Percentiles rank a stretch among this genome's conserved stretches.
Evolutionary conservation across 2,329 filamentous ascomycete species (phyloP).

Genomic region (Thermothelomyces thermophilus): DNA sequence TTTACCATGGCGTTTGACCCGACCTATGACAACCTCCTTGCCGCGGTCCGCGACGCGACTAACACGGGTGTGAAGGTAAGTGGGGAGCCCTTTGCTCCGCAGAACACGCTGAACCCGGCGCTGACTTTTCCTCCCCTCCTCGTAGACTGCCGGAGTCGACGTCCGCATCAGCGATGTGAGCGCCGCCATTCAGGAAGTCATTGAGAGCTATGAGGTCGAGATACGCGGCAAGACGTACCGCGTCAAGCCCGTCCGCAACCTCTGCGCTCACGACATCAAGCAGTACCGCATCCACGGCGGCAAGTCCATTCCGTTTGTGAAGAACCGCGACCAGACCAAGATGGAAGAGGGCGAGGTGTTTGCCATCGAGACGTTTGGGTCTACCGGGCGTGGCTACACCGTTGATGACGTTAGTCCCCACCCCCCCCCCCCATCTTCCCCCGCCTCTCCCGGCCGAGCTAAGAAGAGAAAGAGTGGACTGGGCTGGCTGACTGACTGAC

Average conservation of each 20-base stretch:
- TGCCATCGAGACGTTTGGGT: constrained; percentile 94
- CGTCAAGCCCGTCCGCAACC: constrained; percentile 77
- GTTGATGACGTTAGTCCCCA: constrained; percentile 31
- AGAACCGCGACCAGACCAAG: constrained; percentile 79
- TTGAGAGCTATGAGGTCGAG: constrained; percentile 89
- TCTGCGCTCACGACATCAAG: constrained; percentile 84
- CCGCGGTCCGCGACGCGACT: constrained; percentile 67
- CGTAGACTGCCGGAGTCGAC: constrained; percentile 79
- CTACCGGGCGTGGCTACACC: constrained; percentile 87
- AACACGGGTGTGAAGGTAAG: constrained; percentile 72
- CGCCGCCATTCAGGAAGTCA: constrained; percentile 76
- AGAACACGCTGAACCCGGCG: not conserved
- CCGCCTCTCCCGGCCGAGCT: no score
- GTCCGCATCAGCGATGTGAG: constrained; percentile 83
- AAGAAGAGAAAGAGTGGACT: no score
- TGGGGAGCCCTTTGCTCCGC: not conserved
- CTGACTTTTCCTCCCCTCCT: not conserved
- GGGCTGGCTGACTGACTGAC: no score
- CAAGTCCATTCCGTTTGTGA: constrained; percentile 92
- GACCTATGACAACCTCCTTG: constrained; percentile 66
- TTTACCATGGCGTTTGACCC: constrained; percentile 73
- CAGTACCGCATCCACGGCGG: constrained; percentile 86
- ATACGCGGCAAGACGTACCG: constrained; percentile 71
- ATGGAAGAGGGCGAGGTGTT: constrained; percentile 99
- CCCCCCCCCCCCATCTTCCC: no score